These are phyloP conservation scores for Neoarthrinium moseri DNA, from an alignment of 2,329 filamentous ascomycete species.

Conservation along the genomic window DNA sequence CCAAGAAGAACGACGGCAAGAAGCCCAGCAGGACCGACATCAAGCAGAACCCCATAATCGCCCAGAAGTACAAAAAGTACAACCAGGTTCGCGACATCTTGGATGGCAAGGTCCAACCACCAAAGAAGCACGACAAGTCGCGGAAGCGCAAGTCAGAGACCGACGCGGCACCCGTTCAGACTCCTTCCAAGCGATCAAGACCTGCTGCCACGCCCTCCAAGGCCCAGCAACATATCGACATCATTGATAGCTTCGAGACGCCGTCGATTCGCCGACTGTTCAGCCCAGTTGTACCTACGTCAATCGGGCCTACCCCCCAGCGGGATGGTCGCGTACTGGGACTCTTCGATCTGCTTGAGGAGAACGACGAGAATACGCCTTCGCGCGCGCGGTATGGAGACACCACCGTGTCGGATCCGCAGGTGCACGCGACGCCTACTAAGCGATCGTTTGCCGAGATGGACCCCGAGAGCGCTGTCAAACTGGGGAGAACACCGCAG, in stretches of 20 bases:
- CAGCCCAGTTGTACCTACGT: slow-evolving; percentile 56
- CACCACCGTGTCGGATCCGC: slow-evolving; percentile 30
- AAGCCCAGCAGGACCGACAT: slow-evolving; percentile 76
- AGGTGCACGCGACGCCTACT: slow-evolving; percentile 43
- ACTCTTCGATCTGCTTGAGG: slow-evolving; percentile 68
- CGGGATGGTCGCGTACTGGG: slow-evolving; percentile 75
- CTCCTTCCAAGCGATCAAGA: slow-evolving; percentile 52
- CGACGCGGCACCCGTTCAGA: slow-evolving; percentile 34
- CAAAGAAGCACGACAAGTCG: slow-evolving; percentile 35
- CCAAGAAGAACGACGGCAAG: slow-evolving; percentile 57
- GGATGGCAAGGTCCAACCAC: slow-evolving; percentile 47
- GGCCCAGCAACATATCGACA: slow-evolving; percentile 21
- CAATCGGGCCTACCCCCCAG: slow-evolving; percentile 77
- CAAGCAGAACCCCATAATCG: slow-evolving; percentile 69
- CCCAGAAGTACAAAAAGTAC: slow-evolving; percentile 75
- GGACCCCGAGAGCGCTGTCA: slow-evolving; percentile 27
- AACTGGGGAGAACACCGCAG: slow-evolving; percentile 48
- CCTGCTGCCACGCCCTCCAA: slow-evolving; percentile 48
- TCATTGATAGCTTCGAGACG: slow-evolving; percentile 45
- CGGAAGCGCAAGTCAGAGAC: slow-evolving; percentile 40
- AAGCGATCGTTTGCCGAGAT: slow-evolving; percentile 33
- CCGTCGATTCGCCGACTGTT: slow-evolving; percentile 61
- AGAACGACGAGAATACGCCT: slow-evolving; percentile 48
- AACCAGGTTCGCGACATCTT: slow-evolving; percentile 62
- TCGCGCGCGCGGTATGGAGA: slow-evolving; percentile 40